Percentiles rank a stretch among this genome's conserved stretches.
Evolutionary conservation across 192 early-diverging fungal species (phyloP).

Genomic region (Coemansia nantahalensis): DNA sequence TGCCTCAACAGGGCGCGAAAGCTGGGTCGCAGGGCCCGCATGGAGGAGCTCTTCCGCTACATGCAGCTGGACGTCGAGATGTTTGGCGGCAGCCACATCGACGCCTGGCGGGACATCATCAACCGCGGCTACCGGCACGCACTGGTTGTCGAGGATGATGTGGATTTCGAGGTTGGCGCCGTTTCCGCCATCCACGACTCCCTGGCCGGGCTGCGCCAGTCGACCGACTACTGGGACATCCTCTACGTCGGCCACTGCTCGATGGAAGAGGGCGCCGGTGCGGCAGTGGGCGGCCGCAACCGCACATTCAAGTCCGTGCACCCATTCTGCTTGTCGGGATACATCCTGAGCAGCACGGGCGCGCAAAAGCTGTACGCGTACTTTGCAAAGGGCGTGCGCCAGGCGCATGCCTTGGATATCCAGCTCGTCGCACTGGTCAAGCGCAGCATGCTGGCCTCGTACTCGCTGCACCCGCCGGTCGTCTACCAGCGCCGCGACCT

Average conservation of each 20-base stretch:
- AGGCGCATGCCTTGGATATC: slow-evolving; percentile 35
- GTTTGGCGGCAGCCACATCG: slow-evolving; percentile 29
- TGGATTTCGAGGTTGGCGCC: slow-evolving; percentile 49
- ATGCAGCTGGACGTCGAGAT: slow-evolving; percentile 33
- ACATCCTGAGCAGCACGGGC: slow-evolving; percentile 40
- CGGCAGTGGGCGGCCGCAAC: not conserved
- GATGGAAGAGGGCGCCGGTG: slow-evolving; percentile 32
- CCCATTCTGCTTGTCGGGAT: slow-evolving; percentile 52
- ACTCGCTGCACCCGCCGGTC: slow-evolving; percentile 40
- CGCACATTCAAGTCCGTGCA: slow-evolving; percentile 21
- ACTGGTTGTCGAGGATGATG: slow-evolving; percentile 50
- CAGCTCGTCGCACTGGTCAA: slow-evolving; percentile 42
- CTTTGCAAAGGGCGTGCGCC: slow-evolving; percentile 20
- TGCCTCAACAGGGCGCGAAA: slow-evolving; percentile 24
- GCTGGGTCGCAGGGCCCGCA: slow-evolving; percentile 33
- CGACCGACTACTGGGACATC: slow-evolving; percentile 38
- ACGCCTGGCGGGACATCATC: slow-evolving; percentile 47
- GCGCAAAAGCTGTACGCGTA: slow-evolving; percentile 45
- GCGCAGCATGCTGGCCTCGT: slow-evolving; percentile 26
- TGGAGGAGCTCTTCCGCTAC: slow-evolving; percentile 31
- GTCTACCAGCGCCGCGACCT: slow-evolving; percentile 51
- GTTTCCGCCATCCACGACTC: slow-evolving; percentile 15
- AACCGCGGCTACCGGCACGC: slow-evolving; percentile 28
- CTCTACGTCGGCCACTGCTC: slow-evolving; percentile 53
- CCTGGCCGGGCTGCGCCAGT: slow-evolving; percentile 3